Evolutionary conservation across 768 basidiomycete species (phyloP).

Genomic region (Auriscalpium orientale): DNA sequence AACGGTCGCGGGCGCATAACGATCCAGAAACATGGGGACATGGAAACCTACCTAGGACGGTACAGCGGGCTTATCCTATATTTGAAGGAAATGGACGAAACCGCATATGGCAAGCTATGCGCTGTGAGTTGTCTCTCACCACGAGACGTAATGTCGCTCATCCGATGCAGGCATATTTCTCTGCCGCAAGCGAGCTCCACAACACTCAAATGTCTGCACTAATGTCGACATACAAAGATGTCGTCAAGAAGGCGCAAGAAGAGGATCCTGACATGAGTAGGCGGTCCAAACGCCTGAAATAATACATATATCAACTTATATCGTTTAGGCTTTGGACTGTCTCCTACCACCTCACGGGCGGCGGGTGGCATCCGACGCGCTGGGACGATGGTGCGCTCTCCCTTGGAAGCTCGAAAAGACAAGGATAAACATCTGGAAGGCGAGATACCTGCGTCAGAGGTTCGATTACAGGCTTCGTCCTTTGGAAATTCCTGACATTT

Average conservation of each 20-base stretch:
- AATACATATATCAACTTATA: not conserved
- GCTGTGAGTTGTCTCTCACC: slow-evolving; percentile 47
- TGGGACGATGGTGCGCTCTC: slow-evolving; percentile 77
- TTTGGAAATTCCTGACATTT: not conserved
- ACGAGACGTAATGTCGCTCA: not conserved
- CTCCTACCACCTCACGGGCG: slow-evolving; percentile 38
- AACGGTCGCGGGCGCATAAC: slow-evolving; percentile 36
- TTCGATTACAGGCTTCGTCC: slow-evolving; percentile 20
- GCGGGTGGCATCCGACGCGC: slow-evolving; percentile 67
- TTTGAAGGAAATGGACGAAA: slow-evolving; percentile 93
- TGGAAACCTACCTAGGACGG: slow-evolving; percentile 79
- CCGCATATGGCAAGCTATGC: slow-evolving; percentile 79
- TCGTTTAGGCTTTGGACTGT: slow-evolving; percentile 16
- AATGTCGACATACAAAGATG: slow-evolving; percentile 46
- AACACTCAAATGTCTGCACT: slow-evolving; percentile 71
- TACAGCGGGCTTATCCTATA: slow-evolving; percentile 90
- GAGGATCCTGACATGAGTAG: slow-evolving; percentile 48
- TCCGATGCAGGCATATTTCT: slow-evolving; percentile 76
- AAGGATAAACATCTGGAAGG: slow-evolving; percentile 52
- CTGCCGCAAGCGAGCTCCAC: slow-evolving; percentile 77
- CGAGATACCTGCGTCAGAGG: slow-evolving; percentile 66
- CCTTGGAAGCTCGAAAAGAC: slow-evolving; percentile 50
- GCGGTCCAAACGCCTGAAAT: not conserved
- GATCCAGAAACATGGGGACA: slow-evolving; percentile 55
- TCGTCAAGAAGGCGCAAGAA: slow-evolving; percentile 69